phyloP scores from a whole-genome alignment of 768 basidiomycete genomes.

The Tricholoma sp. region DNA sequence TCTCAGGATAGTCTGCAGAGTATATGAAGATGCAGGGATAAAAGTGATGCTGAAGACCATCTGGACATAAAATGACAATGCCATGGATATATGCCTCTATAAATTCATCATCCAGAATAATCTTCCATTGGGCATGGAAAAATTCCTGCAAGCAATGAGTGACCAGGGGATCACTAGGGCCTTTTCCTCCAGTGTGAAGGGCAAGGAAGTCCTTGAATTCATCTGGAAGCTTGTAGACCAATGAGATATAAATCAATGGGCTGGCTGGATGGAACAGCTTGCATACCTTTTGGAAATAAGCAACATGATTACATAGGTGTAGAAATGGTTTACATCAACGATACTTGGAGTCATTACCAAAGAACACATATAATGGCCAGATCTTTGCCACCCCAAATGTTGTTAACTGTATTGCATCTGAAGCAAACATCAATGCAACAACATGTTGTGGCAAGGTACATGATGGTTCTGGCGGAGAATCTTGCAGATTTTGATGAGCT shows the following conservation, averaged over 20 bases:
- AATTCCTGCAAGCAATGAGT: constrained; percentile 4
- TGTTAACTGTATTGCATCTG: constrained; percentile 25
- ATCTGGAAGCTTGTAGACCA: constrained; percentile 19
- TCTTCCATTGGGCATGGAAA: neutral
- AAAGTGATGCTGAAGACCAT: neutral
- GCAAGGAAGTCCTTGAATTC: constrained; percentile 13
- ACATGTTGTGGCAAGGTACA: constrained; percentile 13
- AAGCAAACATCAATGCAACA: constrained; percentile 21
- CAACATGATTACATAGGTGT: constrained; percentile 6
- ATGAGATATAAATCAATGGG: too few relatives aligned
- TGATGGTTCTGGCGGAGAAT: neutral
- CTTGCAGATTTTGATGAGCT: constrained; percentile 4
- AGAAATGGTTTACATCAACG: constrained; percentile 6
- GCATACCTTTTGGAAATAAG: constrained; percentile 5
- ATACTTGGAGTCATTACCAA: constrained; percentile 23
- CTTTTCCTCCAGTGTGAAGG: neutral
- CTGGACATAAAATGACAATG: constrained; percentile 1
- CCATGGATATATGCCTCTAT: constrained; percentile 17
- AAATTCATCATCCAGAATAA: constrained; percentile 2
- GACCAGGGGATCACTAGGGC: neutral
- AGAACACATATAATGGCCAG: constrained; percentile 19
- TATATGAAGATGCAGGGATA: constrained; percentile 28
- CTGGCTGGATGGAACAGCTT: neutral
- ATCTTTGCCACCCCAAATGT: constrained; percentile 21
- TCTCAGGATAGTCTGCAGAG: constrained; percentile 33